These are phyloP conservation scores for Pleurozium schreberi DNA, from an alignment of 225 moss, liverwort and hornwort species.

Conservation along the genomic window DNA sequence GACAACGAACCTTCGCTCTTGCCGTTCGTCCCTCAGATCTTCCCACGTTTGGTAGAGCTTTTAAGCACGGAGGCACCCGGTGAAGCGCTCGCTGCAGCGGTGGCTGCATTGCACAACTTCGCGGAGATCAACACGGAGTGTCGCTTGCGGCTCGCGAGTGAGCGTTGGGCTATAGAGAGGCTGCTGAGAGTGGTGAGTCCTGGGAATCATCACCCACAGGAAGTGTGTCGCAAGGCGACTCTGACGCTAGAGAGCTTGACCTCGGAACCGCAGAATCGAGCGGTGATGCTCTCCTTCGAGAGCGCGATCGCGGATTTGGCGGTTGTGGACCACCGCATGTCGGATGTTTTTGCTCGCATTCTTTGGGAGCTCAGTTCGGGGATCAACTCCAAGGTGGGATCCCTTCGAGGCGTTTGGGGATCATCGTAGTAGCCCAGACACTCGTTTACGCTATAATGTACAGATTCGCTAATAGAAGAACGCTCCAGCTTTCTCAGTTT, in stretches of 20 bases:
- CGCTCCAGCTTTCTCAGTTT: not conserved
- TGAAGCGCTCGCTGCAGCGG: conserved; percentile 88
- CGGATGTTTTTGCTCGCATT: conserved; percentile 89
- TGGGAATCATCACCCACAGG: conserved; percentile 49
- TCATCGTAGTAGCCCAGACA: conserved; percentile 26
- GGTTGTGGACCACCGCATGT: conserved; percentile 61
- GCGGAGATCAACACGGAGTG: conserved; percentile 96
- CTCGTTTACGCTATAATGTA: not conserved
- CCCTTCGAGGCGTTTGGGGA: conserved; percentile 90
- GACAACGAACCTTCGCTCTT: conserved; percentile 87
- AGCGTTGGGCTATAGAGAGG: conserved; percentile 82
- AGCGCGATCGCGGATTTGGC: conserved; percentile 75
- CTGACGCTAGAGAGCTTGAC: conserved; percentile 82
- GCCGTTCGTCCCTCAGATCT: conserved; percentile 63
- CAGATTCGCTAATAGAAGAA: not conserved
- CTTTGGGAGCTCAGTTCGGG: conserved; percentile 94
- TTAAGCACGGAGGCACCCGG: conserved; percentile 34
- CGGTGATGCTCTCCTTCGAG: conserved; percentile 65
- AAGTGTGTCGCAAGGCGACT: conserved; percentile 77
- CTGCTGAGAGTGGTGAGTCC: conserved; percentile 58
- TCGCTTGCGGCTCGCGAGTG: conserved; percentile 79
- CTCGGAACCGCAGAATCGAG: conserved; percentile 89
- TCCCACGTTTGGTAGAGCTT: conserved; percentile 74
- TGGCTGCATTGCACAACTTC: conserved; percentile 89
- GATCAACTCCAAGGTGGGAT: conserved; percentile 63